Evolutionary conservation across 2,329 filamentous ascomycete species (phyloP), one percentile per base, ranked within the genome.

Genomic region (Aspergillus costaricaensis): DNA sequence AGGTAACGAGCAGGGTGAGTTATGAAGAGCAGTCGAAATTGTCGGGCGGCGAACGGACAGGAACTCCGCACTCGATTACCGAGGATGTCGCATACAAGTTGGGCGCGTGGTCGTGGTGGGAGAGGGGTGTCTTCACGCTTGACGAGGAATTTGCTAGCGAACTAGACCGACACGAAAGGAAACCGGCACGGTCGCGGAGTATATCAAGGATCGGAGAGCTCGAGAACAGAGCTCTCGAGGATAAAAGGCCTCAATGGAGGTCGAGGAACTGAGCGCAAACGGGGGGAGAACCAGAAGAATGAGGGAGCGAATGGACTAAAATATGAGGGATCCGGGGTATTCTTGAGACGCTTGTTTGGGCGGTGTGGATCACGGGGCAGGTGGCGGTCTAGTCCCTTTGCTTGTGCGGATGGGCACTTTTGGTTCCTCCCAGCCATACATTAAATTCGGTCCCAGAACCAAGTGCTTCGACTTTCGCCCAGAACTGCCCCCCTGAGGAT

Each of bases 341-440:
- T 41, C 38, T 44, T 41, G 57, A 58, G 51, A 23, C 49, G 49
- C 27, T 52, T 55, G 27, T 59, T 60, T 58, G 58, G 62, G 65
- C 64, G 65, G 67, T 68, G 67, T 68, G 63, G 65, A 66, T 68
- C 66, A 68, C 62, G 58, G 53, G 53, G 39, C 32, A 39, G 51
- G 53, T 55, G 53, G 53, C 53, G 53, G 53, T 55, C 52, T 55
- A 55, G 53, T 55, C 53, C 53, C 53, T 36, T 53, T 53, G 21
- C 8, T 52, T 52, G 15, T 10, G 2, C 44, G 12, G 39, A n/a
- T 43, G 15, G 15, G 15, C n/a, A 17, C 19, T 12, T 44, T 36
- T 39, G 32, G 32, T 39, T 23, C 51, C 38, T 23, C 43, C 53
- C 53, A 55, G 53, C 53, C 53, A 44, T 55, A 15, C 39, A 27